A percentile compares a stretch with the other conserved stretches of the same genome.
Evolutionary conservation across 2,329 filamentous ascomycete species (phyloP).

Genomic region (Monosporascus sp.): DNA sequence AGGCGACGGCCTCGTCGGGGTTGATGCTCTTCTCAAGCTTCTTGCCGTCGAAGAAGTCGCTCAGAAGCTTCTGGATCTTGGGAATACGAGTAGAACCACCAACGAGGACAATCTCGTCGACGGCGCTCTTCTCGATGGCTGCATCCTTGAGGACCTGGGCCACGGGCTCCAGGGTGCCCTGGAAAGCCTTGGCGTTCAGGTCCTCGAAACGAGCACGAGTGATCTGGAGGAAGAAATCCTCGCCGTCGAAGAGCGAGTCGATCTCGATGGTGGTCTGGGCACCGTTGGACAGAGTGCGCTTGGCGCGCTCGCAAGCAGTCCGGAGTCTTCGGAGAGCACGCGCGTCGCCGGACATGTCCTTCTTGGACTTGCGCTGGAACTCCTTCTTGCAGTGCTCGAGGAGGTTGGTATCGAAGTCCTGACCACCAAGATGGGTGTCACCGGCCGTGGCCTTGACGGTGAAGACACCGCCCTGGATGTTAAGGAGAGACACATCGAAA

Average conservation of each 20-base stretch:
- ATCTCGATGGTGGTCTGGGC: slow-evolving; percentile 94
- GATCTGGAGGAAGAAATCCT: slow-evolving; percentile 97
- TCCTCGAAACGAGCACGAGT: slow-evolving; percentile 99
- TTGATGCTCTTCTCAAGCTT: slow-evolving; percentile 99
- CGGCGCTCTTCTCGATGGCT: slow-evolving; percentile 91
- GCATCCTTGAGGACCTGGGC: slow-evolving; percentile 98
- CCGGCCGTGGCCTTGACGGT: slow-evolving; percentile 91
- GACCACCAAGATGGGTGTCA: slow-evolving; percentile 96
- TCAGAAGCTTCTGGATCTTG: slow-evolving; percentile 90
- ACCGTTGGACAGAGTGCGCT: slow-evolving; percentile 93
- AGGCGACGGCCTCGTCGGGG: slow-evolving; percentile 98
- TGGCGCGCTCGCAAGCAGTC: slow-evolving; percentile 99
- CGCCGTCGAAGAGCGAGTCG: slow-evolving; percentile 92
- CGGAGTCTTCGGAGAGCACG: slow-evolving; percentile 99
- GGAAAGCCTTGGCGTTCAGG: slow-evolving; percentile 98
- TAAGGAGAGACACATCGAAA: slow-evolving; percentile 90
- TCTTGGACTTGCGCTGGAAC: slow-evolving; percentile 97
- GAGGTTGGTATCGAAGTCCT: slow-evolving; percentile 97
- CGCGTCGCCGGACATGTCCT: slow-evolving; percentile 87
- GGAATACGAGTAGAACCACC: slow-evolving; percentile 99
- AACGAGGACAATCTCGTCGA: slow-evolving; percentile 95
- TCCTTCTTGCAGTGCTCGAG: slow-evolving; percentile 94
- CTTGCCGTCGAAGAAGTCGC: slow-evolving; percentile 95
- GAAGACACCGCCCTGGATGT: slow-evolving; percentile 87
- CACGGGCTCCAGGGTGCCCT: slow-evolving; percentile 97